A percentile compares a stretch with the other conserved stretches of the same genome.
Evolutionary conservation across 441 rosid genomes (phyloP).

Genomic region (Lepidium campestre): DNA sequence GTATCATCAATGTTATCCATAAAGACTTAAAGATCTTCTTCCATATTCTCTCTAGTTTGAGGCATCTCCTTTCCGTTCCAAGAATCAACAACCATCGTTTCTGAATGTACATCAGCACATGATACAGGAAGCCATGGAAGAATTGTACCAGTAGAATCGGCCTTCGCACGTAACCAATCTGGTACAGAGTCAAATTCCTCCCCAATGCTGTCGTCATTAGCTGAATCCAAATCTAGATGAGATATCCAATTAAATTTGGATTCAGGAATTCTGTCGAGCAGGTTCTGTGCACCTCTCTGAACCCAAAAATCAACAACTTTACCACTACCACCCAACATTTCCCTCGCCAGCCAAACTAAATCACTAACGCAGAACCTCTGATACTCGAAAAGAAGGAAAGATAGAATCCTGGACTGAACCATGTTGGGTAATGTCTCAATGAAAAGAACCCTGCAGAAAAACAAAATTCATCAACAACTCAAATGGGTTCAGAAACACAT

Average conservation of each 20-base stretch:
- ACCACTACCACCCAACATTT: conserved; percentile 25
- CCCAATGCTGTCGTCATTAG: conserved; percentile 23
- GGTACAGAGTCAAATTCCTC: conserved; percentile 55
- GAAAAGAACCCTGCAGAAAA: conserved; percentile 46
- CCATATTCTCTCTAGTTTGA: conserved; percentile 31
- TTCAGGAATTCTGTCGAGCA: conserved; percentile 56
- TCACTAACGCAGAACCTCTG: conserved; percentile 43
- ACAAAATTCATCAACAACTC: conserved; percentile 10
- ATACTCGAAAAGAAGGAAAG: conserved; percentile 49
- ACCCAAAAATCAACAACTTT: conserved; percentile 60
- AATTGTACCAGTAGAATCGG: conserved; percentile 17
- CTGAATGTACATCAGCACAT: conserved; percentile 27
- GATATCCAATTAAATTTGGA: conserved; percentile 35
- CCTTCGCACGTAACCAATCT: conserved; percentile 43
- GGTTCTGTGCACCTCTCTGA: conserved; percentile 51
- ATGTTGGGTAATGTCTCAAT: conserved; percentile 57
- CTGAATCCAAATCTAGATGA: conserved; percentile 38
- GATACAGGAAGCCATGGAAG: conserved; percentile 71
- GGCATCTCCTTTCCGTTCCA: conserved; percentile 26
- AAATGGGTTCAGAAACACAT: neutral
- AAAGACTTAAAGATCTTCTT: conserved; percentile 25
- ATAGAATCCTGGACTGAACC: conserved; percentile 59
- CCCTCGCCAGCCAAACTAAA: conserved; percentile 41
- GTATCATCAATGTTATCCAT: conserved; percentile 24
- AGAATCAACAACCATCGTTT: conserved; percentile 25